These are phyloP conservation scores for Dendrocalamus sinicus DNA, from an alignment of 176 grass and related monocot species.

Conservation along the genomic window DNA sequence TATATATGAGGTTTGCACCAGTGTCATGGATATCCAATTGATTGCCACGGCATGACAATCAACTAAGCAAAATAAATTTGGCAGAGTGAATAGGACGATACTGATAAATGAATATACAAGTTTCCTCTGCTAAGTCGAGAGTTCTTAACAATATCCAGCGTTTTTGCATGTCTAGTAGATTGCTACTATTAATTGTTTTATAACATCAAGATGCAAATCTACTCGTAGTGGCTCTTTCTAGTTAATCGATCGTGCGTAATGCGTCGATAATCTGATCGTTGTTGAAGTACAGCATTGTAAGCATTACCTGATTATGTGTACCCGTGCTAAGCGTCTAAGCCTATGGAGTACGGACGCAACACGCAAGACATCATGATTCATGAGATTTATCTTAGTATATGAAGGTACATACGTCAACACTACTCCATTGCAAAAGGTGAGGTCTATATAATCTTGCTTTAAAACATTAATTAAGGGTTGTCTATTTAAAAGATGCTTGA, in stretches of 20 bases:
- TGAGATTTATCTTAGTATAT: background rate
- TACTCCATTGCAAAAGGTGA: background rate
- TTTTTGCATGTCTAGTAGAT: slow-evolving; percentile 41
- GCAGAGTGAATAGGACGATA: background rate
- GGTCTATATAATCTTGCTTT: too few relatives aligned
- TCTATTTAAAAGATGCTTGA: too few relatives aligned
- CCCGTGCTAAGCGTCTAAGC: background rate
- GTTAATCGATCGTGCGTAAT: slow-evolving; percentile 22
- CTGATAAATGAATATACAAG: background rate
- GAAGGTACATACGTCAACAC: background rate
- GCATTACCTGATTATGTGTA: slow-evolving; percentile 1
- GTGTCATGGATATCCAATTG: slow-evolving; percentile 15
- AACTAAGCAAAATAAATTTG: background rate
- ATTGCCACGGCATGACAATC: background rate
- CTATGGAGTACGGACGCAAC: slow-evolving; percentile 11
- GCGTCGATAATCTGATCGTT: slow-evolving; percentile 12
- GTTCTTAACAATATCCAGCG: slow-evolving; percentile 17
- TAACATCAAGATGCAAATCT: slow-evolving; percentile 22
- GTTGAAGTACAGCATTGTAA: slow-evolving; percentile 7
- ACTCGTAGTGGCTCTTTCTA: background rate
- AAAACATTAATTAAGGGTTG: too few relatives aligned
- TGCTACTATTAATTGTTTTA: slow-evolving; percentile 35
- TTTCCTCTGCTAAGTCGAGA: background rate
- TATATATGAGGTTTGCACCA: background rate
- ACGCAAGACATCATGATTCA: background rate